These are phyloP conservation scores for Microbotryum lychnidis-dioicae DNA, from an alignment of 1,284 basidiomycete species.

Conservation along the genomic window DNA sequence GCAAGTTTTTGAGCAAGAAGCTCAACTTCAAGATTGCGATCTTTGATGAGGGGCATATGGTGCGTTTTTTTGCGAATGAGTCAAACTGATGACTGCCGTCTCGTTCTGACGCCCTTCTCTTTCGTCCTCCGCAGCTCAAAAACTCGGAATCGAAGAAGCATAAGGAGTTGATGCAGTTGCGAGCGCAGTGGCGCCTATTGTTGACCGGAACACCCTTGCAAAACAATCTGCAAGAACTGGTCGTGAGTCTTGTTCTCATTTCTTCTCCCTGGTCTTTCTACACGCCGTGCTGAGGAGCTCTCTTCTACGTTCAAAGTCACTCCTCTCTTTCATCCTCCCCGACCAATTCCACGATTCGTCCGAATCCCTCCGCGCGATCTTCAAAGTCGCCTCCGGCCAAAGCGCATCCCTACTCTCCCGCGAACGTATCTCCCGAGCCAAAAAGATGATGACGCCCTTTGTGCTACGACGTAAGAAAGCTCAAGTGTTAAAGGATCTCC, in stretches of 20 bases:
- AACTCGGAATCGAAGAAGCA: slow-evolving; percentile 95
- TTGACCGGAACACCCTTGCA: slow-evolving; percentile 92
- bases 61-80: neutral
- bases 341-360: slow-evolving; percentile 70
- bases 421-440: slow-evolving; percentile 54
- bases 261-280: neutral
- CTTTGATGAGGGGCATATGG: slow-evolving; percentile 14
- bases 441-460: slow-evolving; percentile 99
- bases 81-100: neutral
- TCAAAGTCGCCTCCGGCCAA: slow-evolving; percentile 87
- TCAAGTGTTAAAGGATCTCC: slow-evolving; percentile 84
- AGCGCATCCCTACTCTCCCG: slow-evolving; percentile 79
- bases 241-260: slow-evolving; percentile 53
- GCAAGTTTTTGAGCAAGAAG: slow-evolving; percentile 75
- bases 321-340: slow-evolving; percentile 97
- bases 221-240: slow-evolving; percentile 78
- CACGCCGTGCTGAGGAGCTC: slow-evolving; percentile 23
- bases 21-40: slow-evolving; percentile 64
- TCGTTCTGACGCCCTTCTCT: slow-evolving; percentile 50
- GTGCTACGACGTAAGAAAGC: slow-evolving; percentile 92
- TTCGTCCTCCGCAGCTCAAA: slow-evolving; percentile 85
- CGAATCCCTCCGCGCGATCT: slow-evolving; percentile 80
- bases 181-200: slow-evolving; percentile 80
- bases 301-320: slow-evolving; percentile 52
- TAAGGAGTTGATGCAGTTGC: slow-evolving; percentile 73